Percentiles rank a stretch among this genome's conserved stretches.
phyloP scores from a whole-genome alignment of 805 yeast genomes.

The Candida xiaguanensis region DNA sequence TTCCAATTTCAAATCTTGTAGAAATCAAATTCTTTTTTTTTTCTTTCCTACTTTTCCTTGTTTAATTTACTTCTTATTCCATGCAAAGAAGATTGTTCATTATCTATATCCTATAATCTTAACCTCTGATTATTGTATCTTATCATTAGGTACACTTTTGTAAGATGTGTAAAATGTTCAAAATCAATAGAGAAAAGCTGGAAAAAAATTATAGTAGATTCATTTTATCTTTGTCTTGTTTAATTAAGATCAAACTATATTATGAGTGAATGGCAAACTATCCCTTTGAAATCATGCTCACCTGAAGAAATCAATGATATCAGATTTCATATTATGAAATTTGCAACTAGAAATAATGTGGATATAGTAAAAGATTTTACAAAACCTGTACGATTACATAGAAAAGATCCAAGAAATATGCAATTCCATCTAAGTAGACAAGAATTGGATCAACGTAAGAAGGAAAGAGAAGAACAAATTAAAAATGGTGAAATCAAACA shows the following conservation, averaged over 20 bases:
- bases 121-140: too few relatives aligned
- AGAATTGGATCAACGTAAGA: slow-evolving; percentile 59
- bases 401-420: slow-evolving; percentile 89
- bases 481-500: slow-evolving; percentile 19
- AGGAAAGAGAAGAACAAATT: slow-evolving; percentile 28
- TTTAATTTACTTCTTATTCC: too few relatives aligned
- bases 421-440: slow-evolving; percentile 81
- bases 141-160: too few relatives aligned
- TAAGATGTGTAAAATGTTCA: not conserved
- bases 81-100: too few relatives aligned
- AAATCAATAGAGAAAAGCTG: not conserved
- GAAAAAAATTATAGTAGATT: not conserved
- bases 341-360: slow-evolving; percentile 68
- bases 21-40: too few relatives aligned
- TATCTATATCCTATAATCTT: too few relatives aligned
- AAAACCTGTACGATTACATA: slow-evolving; percentile 80
- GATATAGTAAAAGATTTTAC: slow-evolving; percentile 71
- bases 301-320: slow-evolving; percentile 67
- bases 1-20: too few relatives aligned
- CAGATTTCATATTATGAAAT: slow-evolving; percentile 76
- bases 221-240: not conserved
- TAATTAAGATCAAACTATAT: not conserved
- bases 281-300: slow-evolving; percentile 69
- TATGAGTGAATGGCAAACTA: slow-evolving; percentile 42
- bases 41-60: too few relatives aligned